Evolutionary conservation across 495 filamentous ascomycete species (phyloP), one percentile per base, ranked within the genome.

Genomic region (Penicillium steckii): DNA sequence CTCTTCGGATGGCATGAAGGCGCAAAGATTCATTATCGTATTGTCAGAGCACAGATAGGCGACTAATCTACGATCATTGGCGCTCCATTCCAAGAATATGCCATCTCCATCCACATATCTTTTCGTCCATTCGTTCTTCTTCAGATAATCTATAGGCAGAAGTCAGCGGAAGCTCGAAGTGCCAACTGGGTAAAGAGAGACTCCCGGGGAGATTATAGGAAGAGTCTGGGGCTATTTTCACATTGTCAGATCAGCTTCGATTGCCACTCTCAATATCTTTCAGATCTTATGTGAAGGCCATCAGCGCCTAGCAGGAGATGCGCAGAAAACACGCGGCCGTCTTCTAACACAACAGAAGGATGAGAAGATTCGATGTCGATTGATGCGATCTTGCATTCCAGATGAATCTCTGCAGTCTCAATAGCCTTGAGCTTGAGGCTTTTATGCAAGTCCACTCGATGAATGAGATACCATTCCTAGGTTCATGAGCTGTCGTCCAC

Each of bases 241-340:
- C n/a, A 38, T 40, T 26, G 43, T 52, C 15, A 35, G 41, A 42
- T 30, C 2, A n/a, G 26, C 5, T 12, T 3, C 10, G 1, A 26
- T n/a, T 29, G 6, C 6, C 27, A 29, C 32, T 10, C n/a, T 3
- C 9, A 12, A 19, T 24, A 15, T 18, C 17, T 33, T 9, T 22
- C 21, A n/a, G 41, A 1, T 18, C 56, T 22, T 56, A 69, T 65
- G 38, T 68, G 59, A 1, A 84, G 69, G 12, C 81, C 83, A 65
- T 86, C 83, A 2, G 83, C 82, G 3, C 81, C 82, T 44, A 86
- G 74, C 4, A 85, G 68, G 1, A 85, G 47, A 60, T 86, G 80
- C 4, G 78, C 80, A 35, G 77, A 69, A 56, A 71, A 79, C 1
- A 26, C 61, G 35, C 75, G 69, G 9, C 79, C 81, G 30, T 80